Conservation (phyloP, 441 rosid genomes). For the California macrophylla region DNA sequence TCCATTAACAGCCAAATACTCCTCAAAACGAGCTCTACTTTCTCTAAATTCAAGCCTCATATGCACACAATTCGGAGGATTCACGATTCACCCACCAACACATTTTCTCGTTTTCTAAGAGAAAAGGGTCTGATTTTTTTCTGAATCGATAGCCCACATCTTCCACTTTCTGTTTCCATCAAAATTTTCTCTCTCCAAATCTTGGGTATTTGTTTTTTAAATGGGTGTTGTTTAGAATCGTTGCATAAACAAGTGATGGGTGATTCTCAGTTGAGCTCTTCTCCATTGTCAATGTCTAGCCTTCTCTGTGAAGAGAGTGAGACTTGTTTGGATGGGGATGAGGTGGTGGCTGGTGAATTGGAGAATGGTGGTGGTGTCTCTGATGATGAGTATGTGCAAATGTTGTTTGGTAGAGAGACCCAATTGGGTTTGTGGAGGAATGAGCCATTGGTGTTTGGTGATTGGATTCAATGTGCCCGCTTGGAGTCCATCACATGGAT, state of each 20-base stretch:
- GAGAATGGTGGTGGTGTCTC: not conserved
- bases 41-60: not conserved
- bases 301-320: constrained; percentile 33
- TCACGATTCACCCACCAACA: not conserved
- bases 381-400: constrained; percentile 28
- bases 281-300: constrained; percentile 11
- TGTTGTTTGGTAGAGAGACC: constrained; percentile 34
- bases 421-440: constrained; percentile 21
- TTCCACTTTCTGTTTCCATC: not conserved
- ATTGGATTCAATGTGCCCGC: constrained; percentile 31
- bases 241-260: not conserved
- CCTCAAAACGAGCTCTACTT: not conserved
- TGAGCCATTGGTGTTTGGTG: constrained; percentile 20
- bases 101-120: not conserved
- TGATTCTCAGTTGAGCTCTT: not conserved
- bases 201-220: not conserved
- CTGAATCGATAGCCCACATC: not conserved
- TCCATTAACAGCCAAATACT: not conserved
- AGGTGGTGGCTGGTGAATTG: not conserved
- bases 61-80: not conserved
- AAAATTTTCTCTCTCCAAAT: not conserved
- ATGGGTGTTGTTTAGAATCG: not conserved
- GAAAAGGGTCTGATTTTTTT: not conserved
- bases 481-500: constrained; percentile 41
- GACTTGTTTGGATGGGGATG: constrained; percentile 13